Conservation (phyloP, 352 stramenopile species). For the Plasmopara halstedii region DNA sequence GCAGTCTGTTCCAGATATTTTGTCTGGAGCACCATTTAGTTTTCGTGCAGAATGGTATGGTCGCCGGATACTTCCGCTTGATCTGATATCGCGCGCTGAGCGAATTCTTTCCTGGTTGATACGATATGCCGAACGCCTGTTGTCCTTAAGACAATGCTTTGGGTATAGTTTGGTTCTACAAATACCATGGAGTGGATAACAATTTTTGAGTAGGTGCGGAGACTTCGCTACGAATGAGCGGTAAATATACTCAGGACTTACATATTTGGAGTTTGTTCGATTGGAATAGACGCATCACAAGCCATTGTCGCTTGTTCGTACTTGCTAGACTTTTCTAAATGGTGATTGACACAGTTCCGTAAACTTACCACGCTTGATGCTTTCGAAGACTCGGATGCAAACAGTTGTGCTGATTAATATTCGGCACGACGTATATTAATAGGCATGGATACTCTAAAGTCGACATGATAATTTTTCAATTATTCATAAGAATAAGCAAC, state of each 20-base stretch:
- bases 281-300: neutral
- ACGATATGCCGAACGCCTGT: conserved; percentile 46
- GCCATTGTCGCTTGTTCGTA: neutral
- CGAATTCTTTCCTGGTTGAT: conserved; percentile 36
- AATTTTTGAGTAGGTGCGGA: neutral
- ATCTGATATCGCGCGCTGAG: conserved; percentile 27
- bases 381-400: too few relatives aligned
- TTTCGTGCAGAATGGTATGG: conserved; percentile 31
- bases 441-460: too few relatives aligned
- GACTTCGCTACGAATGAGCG: neutral
- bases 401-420: too few relatives aligned
- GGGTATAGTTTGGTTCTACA: conserved; percentile 62
- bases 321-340: neutral
- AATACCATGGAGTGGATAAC: neutral
- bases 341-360: neutral
- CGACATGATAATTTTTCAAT: too few relatives aligned
- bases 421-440: too few relatives aligned
- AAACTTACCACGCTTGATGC: too few relatives aligned
- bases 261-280: neutral
- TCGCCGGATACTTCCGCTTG: conserved; percentile 24
- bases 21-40: conserved; percentile 45
- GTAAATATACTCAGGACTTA: neutral
- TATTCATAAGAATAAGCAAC: too few relatives aligned
- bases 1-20: conserved; percentile 56
- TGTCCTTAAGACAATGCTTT: conserved; percentile 55